Conservation (phyloP, 768 basidiomycete species). For the Neoboletus subvelutipes region DNA sequence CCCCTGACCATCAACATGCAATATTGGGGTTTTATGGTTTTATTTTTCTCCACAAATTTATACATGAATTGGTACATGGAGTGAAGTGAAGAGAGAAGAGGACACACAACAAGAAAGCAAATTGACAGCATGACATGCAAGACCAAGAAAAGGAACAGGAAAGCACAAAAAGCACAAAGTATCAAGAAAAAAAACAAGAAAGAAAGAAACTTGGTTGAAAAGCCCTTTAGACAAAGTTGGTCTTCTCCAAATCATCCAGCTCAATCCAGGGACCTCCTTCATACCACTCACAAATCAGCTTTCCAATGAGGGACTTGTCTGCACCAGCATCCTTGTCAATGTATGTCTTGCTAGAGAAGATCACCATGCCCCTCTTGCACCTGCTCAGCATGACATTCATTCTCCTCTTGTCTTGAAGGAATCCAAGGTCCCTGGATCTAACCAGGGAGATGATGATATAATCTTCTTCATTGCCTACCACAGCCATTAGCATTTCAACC, state of each 20-base stretch:
- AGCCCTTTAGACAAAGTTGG: slow-evolving; percentile 16
- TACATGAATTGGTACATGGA: slow-evolving; percentile 9
- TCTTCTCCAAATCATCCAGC: slow-evolving; percentile 28
- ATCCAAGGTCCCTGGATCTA: slow-evolving; percentile 62
- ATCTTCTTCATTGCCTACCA: slow-evolving; percentile 79
- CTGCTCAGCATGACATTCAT: slow-evolving; percentile 89
- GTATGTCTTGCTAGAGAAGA: slow-evolving; percentile 63
- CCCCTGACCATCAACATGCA: background rate
- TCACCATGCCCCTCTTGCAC: slow-evolving; percentile 76
- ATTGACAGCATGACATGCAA: slow-evolving; percentile 14
- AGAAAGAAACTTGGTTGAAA: background rate
- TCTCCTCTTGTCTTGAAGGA: slow-evolving; percentile 60
- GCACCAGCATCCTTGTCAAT: slow-evolving; percentile 55
- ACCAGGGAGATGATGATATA: slow-evolving; percentile 73
- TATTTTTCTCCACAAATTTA: background rate
- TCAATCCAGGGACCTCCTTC: slow-evolving; percentile 38
- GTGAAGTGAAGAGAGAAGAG: background rate
- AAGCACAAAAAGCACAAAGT: background rate
- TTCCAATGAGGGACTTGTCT: slow-evolving; percentile 42
- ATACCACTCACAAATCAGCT: slow-evolving; percentile 33
- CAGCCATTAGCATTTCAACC: background rate
- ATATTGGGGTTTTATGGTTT: slow-evolving; percentile 3
- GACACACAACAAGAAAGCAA: slow-evolving; percentile 20
- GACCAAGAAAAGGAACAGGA: background rate
- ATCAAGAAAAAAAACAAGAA: background rate